These are phyloP conservation scores for Ustilago hordei DNA, from an alignment of 1,284 basidiomycete genomes.

Conservation along the genomic window DNA sequence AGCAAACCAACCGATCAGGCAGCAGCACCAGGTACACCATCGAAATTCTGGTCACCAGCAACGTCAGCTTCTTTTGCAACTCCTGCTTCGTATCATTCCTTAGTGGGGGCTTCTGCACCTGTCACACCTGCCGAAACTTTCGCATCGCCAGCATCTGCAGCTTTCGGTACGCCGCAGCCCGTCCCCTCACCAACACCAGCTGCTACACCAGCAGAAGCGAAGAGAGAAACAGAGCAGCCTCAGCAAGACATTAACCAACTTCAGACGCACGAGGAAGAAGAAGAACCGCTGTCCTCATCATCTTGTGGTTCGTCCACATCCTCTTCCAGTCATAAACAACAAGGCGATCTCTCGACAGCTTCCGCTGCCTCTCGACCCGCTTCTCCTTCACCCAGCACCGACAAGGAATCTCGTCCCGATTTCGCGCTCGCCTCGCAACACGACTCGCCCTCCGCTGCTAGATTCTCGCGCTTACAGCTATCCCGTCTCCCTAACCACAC, in stretches of 20 bases:
- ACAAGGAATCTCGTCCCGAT: not conserved
- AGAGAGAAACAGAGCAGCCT: too few relatives aligned
- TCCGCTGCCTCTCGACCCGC: not conserved
- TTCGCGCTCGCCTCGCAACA: not conserved
- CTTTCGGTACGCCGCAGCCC: slow-evolving; percentile 32
- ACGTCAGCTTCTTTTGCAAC: slow-evolving; percentile 26
- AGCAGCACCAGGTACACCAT: slow-evolving; percentile 2
- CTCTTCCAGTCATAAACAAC: slow-evolving; percentile 23
- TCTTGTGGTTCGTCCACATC: slow-evolving; percentile 22
- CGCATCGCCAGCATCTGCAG: not conserved
- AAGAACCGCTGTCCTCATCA: not conserved
- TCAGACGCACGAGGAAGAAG: slow-evolving; percentile 3
- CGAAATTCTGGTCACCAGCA: slow-evolving; percentile 25
- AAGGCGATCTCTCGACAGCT: slow-evolving; percentile 24
- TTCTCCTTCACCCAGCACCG: not conserved
- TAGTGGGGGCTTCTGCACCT: not conserved
- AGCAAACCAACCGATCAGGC: not conserved
- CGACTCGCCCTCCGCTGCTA: slow-evolving; percentile 33
- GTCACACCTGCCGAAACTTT: slow-evolving; percentile 13
- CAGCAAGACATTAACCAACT: not conserved
- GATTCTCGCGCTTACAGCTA: slow-evolving; percentile 30
- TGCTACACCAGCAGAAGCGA: not conserved
- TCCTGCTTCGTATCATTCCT: not conserved
- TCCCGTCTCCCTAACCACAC: not conserved
- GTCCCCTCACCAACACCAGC: slow-evolving; percentile 6